Conservation (phyloP, 2,329 filamentous ascomycete species). For the Xylariaceae sp. region DNA sequence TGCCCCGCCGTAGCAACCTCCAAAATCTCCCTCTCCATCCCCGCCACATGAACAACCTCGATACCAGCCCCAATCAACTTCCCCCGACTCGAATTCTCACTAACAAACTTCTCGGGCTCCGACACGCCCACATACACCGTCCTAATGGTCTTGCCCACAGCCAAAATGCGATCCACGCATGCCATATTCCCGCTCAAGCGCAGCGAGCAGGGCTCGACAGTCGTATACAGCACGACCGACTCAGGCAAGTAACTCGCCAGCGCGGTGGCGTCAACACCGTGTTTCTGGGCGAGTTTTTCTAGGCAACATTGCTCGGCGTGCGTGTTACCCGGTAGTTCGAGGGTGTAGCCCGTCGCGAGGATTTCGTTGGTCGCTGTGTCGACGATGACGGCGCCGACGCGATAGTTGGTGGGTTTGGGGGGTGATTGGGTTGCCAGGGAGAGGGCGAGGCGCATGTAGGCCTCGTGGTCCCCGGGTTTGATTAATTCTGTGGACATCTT, state of each 20-base stretch:
- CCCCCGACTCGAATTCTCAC: slow-evolving; percentile 67
- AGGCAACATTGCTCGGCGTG: slow-evolving; percentile 95
- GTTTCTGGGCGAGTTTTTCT: slow-evolving; percentile 57
- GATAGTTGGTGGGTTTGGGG: slow-evolving; percentile 84
- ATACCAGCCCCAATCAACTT: slow-evolving; percentile 70
- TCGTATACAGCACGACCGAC: slow-evolving; percentile 72
- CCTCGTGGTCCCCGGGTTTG: slow-evolving; percentile 39
- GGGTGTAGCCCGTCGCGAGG: slow-evolving; percentile 79
- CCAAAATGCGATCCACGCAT: slow-evolving; percentile 74
- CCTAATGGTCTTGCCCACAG: slow-evolving; percentile 55
- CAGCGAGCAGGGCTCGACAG: slow-evolving; percentile 79
- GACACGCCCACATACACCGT: slow-evolving; percentile 82
- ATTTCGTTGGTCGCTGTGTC: slow-evolving; percentile 52
- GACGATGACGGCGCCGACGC: slow-evolving; percentile 87
- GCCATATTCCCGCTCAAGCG: slow-evolving; percentile 68
- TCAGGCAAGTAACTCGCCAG: slow-evolving; percentile 49
- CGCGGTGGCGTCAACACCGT: slow-evolving; percentile 47
- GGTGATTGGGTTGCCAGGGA: slow-evolving; percentile 72
- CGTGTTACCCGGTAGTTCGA: slow-evolving; percentile 87
- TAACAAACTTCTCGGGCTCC: slow-evolving; percentile 88
- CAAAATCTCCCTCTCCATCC: slow-evolving; percentile 76
- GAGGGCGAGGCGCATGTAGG: slow-evolving; percentile 65
- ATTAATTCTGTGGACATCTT: slow-evolving; percentile 20
- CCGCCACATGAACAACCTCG: slow-evolving; percentile 64
- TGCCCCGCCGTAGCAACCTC: slow-evolving; percentile 81